Conservation (phyloP, 2,329 filamentous ascomycete species). For the Fusarium domesticum region DNA sequence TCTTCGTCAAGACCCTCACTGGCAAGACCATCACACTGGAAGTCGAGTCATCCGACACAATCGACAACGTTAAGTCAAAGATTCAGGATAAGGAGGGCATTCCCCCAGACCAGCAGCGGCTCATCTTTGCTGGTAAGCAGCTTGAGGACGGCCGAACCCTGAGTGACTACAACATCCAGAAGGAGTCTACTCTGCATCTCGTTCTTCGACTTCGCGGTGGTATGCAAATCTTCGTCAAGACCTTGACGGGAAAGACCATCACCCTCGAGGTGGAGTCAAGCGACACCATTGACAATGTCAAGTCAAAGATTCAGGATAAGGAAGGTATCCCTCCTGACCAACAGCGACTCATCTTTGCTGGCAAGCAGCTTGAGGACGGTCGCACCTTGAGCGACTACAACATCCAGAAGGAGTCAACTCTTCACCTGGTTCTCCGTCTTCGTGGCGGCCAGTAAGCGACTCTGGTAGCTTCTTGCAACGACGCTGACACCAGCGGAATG, state of each 20-base stretch:
- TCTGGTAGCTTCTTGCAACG: constrained; percentile 55
- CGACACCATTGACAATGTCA: constrained; percentile 95
- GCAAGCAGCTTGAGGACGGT: constrained; percentile 93
- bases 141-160: constrained; percentile 88
- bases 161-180: constrained; percentile 96
- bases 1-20: constrained; percentile 82
- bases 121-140: constrained; percentile 94
- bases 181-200: constrained; percentile 78
- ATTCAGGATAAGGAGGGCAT: constrained; percentile 94
- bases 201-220: constrained; percentile 79
- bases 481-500: constrained; percentile 49
- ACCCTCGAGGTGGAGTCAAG: constrained; percentile 85
- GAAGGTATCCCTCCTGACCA: constrained; percentile 96
- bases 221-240: constrained; percentile 77
- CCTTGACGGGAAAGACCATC: constrained; percentile 90
- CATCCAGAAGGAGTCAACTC: constrained; percentile 89
- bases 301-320: constrained; percentile 98
- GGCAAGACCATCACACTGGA: constrained; percentile 95
- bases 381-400: constrained; percentile 91
- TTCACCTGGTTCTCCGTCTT: constrained; percentile 85
- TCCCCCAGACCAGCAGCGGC: constrained; percentile 87
- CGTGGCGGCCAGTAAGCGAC: constrained; percentile 63
- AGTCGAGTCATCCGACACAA: constrained; percentile 84
- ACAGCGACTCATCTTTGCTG: constrained; percentile 92
- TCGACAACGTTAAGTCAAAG: constrained; percentile 92